Percentiles rank a stretch among this genome's conserved stretches.
Conservation (phyloP, 2,329 filamentous ascomycete genomes). For the Pseudopithomyces maydicus region DNA sequence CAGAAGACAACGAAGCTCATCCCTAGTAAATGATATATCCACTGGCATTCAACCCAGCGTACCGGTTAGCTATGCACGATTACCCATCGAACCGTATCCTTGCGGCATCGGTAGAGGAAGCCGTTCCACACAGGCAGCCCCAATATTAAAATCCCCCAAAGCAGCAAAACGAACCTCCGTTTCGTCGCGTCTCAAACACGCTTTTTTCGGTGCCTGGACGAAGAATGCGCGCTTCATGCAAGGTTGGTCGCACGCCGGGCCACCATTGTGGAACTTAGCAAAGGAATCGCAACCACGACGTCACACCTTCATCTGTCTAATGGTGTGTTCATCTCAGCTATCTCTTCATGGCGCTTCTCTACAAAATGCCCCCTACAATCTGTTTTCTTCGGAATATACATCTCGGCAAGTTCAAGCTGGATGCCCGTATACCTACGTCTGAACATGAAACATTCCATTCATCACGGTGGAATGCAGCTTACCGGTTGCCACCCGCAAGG, state of each 20-base stretch:
- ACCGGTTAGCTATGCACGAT: no score
- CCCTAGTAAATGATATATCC: no score
- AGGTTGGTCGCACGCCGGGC: constrained; percentile 32
- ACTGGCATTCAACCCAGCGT: no score
- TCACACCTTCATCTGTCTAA: constrained; percentile 11
- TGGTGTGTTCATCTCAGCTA: neutral
- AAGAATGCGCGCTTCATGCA: constrained; percentile 38
- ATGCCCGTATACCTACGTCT: no score
- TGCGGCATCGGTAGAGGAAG: no score
- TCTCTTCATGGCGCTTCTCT: neutral
- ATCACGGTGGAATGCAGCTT: constrained; percentile 33
- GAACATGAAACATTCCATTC: no score
- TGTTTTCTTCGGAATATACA: no score
- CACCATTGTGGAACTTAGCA: constrained; percentile 8
- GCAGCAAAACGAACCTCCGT: constrained; percentile 21
- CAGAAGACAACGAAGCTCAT: no score
- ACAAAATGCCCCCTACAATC: no score
- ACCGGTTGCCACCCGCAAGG: constrained; percentile 36
- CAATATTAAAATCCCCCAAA: constrained; percentile 12
- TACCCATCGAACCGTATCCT: no score
- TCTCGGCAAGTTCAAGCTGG: no score
- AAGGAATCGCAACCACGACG: constrained; percentile 13
- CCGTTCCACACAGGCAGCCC: no score
- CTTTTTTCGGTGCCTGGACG: constrained; percentile 29
- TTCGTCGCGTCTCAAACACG: constrained; percentile 23